Evolutionary conservation across 352 stramenopile genomes (phyloP).

Genomic region (Phytopythium vexans): DNA sequence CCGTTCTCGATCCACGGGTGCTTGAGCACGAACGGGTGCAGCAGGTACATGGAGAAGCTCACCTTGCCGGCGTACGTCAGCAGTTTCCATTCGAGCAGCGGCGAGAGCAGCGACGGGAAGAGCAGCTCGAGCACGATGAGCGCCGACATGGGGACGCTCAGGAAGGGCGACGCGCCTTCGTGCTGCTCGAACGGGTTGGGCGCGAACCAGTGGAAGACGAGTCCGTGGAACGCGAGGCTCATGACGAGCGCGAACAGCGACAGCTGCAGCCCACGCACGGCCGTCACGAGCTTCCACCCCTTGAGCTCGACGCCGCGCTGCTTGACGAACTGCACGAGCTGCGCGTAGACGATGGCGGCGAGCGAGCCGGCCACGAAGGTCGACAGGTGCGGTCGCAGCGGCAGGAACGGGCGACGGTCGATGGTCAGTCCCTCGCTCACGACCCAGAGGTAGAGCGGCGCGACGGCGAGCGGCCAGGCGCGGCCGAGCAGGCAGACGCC

Average conservation of each 20-base stretch:
- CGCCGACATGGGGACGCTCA: conserved; percentile 20
- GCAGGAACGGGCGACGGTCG: conserved; percentile 20
- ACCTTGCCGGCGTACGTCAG: conserved; percentile 40
- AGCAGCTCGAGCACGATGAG: conserved; percentile 41
- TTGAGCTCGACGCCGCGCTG: conserved; percentile 25
- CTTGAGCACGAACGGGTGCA: conserved; percentile 39
- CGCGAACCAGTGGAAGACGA: conserved; percentile 40
- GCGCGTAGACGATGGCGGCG: conserved; percentile 30
- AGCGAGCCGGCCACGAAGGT: conserved; percentile 43
- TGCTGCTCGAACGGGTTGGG: conserved; percentile 16
- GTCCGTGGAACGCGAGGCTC: conserved; percentile 25
- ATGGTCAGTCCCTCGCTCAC: conserved; percentile 22
- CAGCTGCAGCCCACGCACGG: conserved; percentile 20
- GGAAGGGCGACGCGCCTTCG: conserved; percentile 24
- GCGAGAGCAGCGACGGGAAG: conserved; percentile 24
- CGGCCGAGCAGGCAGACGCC: conserved; percentile 14
- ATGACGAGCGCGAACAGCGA: conserved; percentile 18
- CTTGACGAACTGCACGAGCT: conserved; percentile 23
- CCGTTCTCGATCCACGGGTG: conserved; percentile 14
- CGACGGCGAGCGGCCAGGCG: conserved; percentile 31
- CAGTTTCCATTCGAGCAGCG: conserved; percentile 36
- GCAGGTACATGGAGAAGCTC: conserved; percentile 47
- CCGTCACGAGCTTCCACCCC: conserved; percentile 9
- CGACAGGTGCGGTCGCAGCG: conserved; percentile 19
- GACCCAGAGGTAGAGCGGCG: conserved; percentile 26